Base-by-base conservation (phyloP, 176 grass and related monocot genomes). In the Musa beccarii region DNA sequence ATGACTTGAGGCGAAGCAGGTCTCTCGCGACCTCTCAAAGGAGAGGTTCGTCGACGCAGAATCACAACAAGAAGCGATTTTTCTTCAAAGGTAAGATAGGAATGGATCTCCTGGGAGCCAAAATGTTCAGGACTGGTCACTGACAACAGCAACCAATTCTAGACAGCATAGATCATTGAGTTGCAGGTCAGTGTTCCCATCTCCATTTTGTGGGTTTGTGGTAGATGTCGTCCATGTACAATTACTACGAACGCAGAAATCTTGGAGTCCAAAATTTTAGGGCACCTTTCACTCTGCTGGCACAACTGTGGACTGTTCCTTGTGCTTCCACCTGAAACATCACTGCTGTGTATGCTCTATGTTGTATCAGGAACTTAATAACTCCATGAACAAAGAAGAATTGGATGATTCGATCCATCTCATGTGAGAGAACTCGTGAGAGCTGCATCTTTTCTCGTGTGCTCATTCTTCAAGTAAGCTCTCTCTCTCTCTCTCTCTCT, bases 1-100 rank as follows among this genome's bases (percentile, higher is more conserved):
- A 65, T 2, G 78, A 26, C 62, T 34, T 81, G 67, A 89, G 82
- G 83, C 84, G 82, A 78, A 93, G 83, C 62, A 82, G 87, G 9
- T 85, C 87, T 16, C 77, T 81, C 1, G 68, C 79, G 0, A 24
- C 74, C 29, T 71, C 85, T 0, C 80, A 78, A 19, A 80, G 21
- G 23, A 72, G 75, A 1, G 66, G 75, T 66, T 78, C 88, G 8
- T n/a, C 81, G 49, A 81, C 87, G 66, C 88, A 79, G 68, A 88
- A 86, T 82, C 84, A 78, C 62, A 87, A 92, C 65, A 99, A 87
- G 89, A 92, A 83, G 79, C 89, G 80, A 63, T 94, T 99, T 67
- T 83, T 88, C 8, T 88, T 95, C 77, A 99, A 87, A 49, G 83
- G 86, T 49, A 99, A 80, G 68, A 86, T 99, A 2, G 86, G 96